Base-by-base conservation (phyloP, 108 stramenopile genomes). In the Fistulifera solaris region DNA sequence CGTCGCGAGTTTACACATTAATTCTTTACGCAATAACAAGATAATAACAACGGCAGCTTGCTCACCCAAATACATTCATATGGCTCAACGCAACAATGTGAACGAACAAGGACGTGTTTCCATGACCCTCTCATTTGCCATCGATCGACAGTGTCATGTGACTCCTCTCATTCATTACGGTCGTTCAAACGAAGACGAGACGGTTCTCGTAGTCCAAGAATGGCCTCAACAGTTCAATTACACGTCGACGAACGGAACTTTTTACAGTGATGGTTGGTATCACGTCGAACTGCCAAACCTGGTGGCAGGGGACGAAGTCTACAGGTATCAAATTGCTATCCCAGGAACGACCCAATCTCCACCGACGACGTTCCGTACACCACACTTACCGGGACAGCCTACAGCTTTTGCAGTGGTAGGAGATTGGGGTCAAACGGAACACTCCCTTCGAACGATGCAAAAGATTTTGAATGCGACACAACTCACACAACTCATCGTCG, bases 361-460 rank as follows among this genome's bases (percentile, higher is more conserved):
- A n/a, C 2, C 12, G 28, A 21, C 1, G 6, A 38, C 14, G 38
- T 49, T 40, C 18, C n/a, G 27, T 27, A 77, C 76, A n/a, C 70
- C 71, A 19, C 71, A 68, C 0, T 27, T 65, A 22, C 60, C 58
- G 8, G 39, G 46, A 13, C 28, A 52, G 51, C 66, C 77, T 6
- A 72, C 77, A 6, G 23, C 65, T n/a, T 49, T 73, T 40, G 77
- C 72, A 1, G 52, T 73, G 53, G 53, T 77, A 16, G 69, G 69
- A 31, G 70, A 77, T 51, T 43, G 71, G 59, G 69, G 65, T 42
- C 59, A 66, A 38, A 67, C 77, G 23, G 62, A 65, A n/a, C 73
- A 73, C 47, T 65, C 31, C 8, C 6, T 35, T 35, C 62, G 61
- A 39, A 78, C 72, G 23, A 73, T 78, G 72, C 23, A 41, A 26